Base-by-base conservation (phyloP, 1,284 basidiomycete genomes). In the Ustilago shanxiensis region DNA sequence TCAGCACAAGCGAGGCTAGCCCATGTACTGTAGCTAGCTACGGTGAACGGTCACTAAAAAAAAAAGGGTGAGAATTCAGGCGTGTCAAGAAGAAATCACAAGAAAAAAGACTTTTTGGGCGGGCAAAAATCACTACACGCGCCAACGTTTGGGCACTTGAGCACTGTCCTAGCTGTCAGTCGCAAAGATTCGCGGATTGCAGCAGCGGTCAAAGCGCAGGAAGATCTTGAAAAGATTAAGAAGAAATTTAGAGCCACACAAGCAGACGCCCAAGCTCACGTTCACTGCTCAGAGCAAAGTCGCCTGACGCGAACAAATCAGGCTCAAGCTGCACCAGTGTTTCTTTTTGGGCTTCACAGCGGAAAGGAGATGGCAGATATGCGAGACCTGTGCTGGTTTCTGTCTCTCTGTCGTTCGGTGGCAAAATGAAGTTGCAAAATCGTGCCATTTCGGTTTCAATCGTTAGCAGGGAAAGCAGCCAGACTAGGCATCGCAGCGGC, bases 401-500 rank as follows among this genome's bases (percentile, higher is more conserved):
- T 20, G 39, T 41, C n/a, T n/a, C n/a, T n/a, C n/a, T n/a, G n/a
- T n/a, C n/a, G n/a, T n/a, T n/a, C 7, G 39, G 39, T 41, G 9
- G 39, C 39, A 41, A 41, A 33, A 33, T 33, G 26, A 31, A 11
- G 24, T 24, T 49, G 56, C 20, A 58, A 56, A 51, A 60, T 60
- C 49, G 59, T 60, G 59, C 49, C 59, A 60, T 60, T 60, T 60
- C 33, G 24, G 33, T 45, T 58, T 33, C 31, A 33, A 11, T 33
- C 5, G 31, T 33, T 33, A 33, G 31, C 31, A n/a, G n/a, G n/a
- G 31, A 33, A 33, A 33, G 31, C 31, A 37, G 56, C 45, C 41
- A 58, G 44, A 31, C 26, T 16, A n/a, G n/a, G 28, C 29, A 31
- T 45, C n/a, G 33, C 39, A n/a, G n/a, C n/a, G 39, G 16, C 39